Base-by-base conservation (phyloP, 2,329 filamentous ascomycete species). In the Akanthomyces dipterigenus region DNA sequence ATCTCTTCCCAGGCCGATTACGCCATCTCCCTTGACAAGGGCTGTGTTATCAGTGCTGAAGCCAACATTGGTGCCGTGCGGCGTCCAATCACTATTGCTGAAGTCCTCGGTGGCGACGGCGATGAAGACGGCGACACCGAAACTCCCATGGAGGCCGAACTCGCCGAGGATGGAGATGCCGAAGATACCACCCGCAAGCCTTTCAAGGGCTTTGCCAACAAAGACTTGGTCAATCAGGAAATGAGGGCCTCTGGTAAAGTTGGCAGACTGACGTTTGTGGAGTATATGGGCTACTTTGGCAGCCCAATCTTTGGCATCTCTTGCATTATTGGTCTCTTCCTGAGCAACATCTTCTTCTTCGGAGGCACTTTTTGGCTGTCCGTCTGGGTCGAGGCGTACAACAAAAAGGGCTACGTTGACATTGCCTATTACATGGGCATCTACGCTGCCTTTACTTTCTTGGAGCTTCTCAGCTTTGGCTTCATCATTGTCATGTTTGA, bases 201-300 rank as follows among this genome's bases (percentile, higher is more conserved):
- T 3, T 64, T 70, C 2, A 72, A 72, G 55, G 71, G 75, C n/a
- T 75, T 73, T 38, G 64, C 70, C 5, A 70, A 70, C 20, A 74
- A 75, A 28, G 76, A 80, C 61, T 70, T 80, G 12, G 77, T 81
- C 1, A 73, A 76, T 42, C 77, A 80, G 63, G 80, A 81, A 64
- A 76, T 80, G 69, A 77, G 73, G 61, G 73, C 71, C 5, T 80
- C 79, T 36, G 79, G 79, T 7, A 74, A 73, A 58, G 74, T 73
- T 22, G 75, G 76, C 22, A 78, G 80, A 20, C 64, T 80, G 16
- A 76, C 76, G 48, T 75, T 80, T 64, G 73, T 81, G 56, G 73
- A 79, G 66, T 83, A 83, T 64, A 79, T 83, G 77, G 69, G 70
- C 7, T 78, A 81, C 58, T 83, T 79, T 61, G 81, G 80, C 7